These are phyloP conservation scores for Pseudogymnoascus sp. DNA, from an alignment of 2,329 filamentous ascomycete species.

Conservation along the genomic window DNA sequence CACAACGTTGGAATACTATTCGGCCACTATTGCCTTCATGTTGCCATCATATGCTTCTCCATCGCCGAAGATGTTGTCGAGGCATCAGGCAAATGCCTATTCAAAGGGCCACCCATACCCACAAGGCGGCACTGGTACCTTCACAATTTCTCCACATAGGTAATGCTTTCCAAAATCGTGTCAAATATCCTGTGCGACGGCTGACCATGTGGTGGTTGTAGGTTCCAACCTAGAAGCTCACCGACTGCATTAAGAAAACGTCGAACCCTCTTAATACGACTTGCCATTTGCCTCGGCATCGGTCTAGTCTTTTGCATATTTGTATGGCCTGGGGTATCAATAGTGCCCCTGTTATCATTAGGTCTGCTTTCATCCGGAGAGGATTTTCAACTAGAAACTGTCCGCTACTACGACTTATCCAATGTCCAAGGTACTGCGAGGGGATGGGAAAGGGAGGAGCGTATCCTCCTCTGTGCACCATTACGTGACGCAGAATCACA, in stretches of 20 bases:
- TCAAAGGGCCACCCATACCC: conserved; percentile 72
- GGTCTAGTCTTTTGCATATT: conserved; percentile 64
- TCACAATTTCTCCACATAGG: conserved; percentile 86
- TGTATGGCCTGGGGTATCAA: conserved; percentile 59
- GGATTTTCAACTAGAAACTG: conserved; percentile 79
- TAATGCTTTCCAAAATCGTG: conserved; percentile 36
- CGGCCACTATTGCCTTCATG: conserved; percentile 35
- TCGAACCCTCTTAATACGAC: conserved; percentile 61
- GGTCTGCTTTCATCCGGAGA: conserved; percentile 59
- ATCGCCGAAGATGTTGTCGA: conserved; percentile 64
- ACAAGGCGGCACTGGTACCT: conserved; percentile 57
- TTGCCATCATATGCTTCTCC: conserved; percentile 51
- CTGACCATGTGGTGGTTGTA: conserved; percentile 29
- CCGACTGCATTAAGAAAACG: conserved; percentile 63
- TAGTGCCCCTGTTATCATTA: conserved; percentile 56
- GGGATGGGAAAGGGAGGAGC: conserved; percentile 93
- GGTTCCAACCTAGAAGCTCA: conserved; percentile 78
- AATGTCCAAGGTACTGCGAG: conserved; percentile 85
- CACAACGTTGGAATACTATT: not conserved
- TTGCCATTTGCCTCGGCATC: conserved; percentile 51
- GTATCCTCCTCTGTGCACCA: conserved; percentile 89
- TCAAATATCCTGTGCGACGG: conserved; percentile 1
- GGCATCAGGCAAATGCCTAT: conserved; percentile 67
- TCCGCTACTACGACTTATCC: conserved; percentile 92
- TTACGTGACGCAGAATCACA: conserved; percentile 88